phyloP scores from a whole-genome alignment of 768 basidiomycete species.

The Multifurca ochricompacta region DNA sequence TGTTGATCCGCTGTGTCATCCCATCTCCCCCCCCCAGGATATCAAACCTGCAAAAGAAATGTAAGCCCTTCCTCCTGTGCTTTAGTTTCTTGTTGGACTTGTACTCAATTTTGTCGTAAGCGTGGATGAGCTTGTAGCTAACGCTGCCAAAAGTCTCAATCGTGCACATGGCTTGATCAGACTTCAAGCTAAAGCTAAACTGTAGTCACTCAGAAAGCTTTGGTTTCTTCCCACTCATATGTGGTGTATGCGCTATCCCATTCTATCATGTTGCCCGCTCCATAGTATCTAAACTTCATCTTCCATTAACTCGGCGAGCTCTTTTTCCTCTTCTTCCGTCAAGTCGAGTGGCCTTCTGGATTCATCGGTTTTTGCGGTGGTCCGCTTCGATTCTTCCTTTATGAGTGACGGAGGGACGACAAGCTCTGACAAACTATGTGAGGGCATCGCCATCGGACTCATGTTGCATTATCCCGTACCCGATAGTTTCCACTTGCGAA shows the following conservation, averaged over 20 bases:
- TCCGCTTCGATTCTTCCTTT: background rate
- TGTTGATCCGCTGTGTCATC: slow-evolving; percentile 3
- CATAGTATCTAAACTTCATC: slow-evolving; percentile 17
- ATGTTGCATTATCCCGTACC: slow-evolving; percentile 33
- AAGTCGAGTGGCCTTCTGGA: slow-evolving; percentile 30
- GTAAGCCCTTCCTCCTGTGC: slow-evolving; percentile 35
- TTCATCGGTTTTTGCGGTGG: background rate
- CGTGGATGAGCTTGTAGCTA: slow-evolving; percentile 74
- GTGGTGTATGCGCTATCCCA: background rate
- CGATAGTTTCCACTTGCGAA: slow-evolving; percentile 73
- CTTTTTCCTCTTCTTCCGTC: slow-evolving; percentile 86
- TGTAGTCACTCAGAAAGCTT: slow-evolving; percentile 30
- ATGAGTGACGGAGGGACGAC: background rate
- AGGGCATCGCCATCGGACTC: background rate
- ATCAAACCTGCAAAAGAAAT: slow-evolving; percentile 83
- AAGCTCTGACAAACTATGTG: slow-evolving; percentile 2
- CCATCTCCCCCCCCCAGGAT: slow-evolving; percentile 35
- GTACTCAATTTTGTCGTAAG: slow-evolving; percentile 31
- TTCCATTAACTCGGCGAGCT: slow-evolving; percentile 74
- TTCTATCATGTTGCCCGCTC: background rate
- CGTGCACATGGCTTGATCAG: slow-evolving; percentile 36
- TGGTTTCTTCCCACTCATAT: background rate
- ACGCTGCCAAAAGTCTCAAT: slow-evolving; percentile 53
- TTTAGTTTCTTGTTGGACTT: background rate
- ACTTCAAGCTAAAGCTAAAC: slow-evolving; percentile 46